Evolutionary conservation across 257 asterid species (phyloP).

Genomic region (Solanum chilense): DNA sequence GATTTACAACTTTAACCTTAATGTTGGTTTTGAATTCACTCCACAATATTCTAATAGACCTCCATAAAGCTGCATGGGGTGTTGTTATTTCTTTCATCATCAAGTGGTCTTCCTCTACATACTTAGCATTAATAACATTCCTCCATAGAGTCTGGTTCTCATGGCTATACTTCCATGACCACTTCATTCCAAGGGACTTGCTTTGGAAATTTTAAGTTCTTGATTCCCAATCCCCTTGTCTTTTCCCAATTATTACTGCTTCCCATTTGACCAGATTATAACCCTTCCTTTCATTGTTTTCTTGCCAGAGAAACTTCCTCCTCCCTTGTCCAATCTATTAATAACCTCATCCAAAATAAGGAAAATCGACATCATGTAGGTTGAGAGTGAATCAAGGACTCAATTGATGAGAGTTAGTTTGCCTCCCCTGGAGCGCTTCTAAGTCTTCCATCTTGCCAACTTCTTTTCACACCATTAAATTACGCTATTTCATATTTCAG

Average conservation of each 20-base stretch:
- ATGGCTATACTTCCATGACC: background rate
- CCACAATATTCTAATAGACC: background rate
- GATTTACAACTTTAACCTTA: background rate
- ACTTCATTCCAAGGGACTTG: background rate
- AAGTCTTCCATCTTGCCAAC: background rate
- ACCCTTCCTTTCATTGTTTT: background rate
- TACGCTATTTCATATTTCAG: background rate
- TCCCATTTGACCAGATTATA: background rate
- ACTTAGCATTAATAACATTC: background rate
- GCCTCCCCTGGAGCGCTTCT: background rate
- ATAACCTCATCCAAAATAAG: background rate
- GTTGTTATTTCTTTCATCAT: background rate
- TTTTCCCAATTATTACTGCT: background rate
- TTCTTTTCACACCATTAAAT: background rate
- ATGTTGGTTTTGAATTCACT: too few species aligned
- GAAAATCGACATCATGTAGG: background rate
- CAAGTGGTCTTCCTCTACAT: background rate
- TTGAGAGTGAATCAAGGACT: background rate
- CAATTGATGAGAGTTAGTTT: background rate
- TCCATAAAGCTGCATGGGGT: background rate
- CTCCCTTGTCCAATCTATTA: background rate
- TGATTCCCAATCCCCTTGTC: background rate
- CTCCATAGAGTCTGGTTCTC: background rate
- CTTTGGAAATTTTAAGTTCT: background rate
- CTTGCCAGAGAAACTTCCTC: background rate